Evolutionary conservation across 495 filamentous ascomycete genomes (phyloP), one percentile per base, ranked within the genome.

Genomic region (Venustampulla echinocandica): DNA sequence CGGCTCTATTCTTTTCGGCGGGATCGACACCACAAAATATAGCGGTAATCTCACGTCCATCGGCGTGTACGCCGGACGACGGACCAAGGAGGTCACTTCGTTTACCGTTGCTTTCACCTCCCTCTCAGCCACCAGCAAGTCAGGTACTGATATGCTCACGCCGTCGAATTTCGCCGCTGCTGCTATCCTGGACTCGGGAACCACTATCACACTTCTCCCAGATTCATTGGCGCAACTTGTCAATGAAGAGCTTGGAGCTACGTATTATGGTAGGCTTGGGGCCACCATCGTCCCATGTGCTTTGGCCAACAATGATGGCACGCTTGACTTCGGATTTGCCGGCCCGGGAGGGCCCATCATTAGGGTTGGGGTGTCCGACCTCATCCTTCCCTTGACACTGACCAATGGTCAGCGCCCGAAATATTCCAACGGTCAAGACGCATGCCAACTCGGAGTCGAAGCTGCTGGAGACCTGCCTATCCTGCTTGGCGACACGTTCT

Each of bases 401-500:
- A 70, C 65, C 13, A 61, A 63, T 35, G 76, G 74, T 37, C 63
- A 70, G 1, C 44, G 58, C 4, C 64, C 73, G 10, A 68, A 67
- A 10, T 78, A 71, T 50, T 73, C 70, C 36, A 72, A 81, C 47
- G 83, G 80, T 13, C 65, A 74, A 41, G 59, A 64, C 0, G 69
- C 75, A 0, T 92, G 87, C 58, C 67, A 78, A 47, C 86, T 90
- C 47, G 88, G 89, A 27, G 83, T 97, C 57, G 75, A 77, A 42
- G 82, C 85, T 40, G 76, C 80, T 18, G 79, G 69, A 35, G 56
- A 68, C 4, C 64, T 67, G 10, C 76, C 79, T 2, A 73, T 71
- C 46, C 75, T 95, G 17, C 70, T 98, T 18, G 92, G 92, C n/a
- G 92, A 98, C 62, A 95, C 92, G 0, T 97, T 97, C 68, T 68